phyloP scores from a whole-genome alignment of 108 stramenopile genomes.

The Cyclotella atomus region DNA sequence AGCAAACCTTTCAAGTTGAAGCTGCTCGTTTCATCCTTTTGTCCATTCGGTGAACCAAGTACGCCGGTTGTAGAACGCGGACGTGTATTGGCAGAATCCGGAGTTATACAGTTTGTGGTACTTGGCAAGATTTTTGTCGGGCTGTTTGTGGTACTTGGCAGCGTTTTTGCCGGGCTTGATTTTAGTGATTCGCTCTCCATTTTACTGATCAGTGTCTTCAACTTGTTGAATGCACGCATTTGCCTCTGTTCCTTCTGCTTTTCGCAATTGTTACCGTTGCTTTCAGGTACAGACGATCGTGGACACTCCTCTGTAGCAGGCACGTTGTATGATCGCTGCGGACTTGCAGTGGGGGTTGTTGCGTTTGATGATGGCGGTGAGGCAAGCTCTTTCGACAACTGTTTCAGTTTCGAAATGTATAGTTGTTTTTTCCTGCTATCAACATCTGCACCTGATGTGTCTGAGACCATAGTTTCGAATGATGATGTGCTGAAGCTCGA shows the following conservation, averaged over 20 bases:
- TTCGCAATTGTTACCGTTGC: no score
- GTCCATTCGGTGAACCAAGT: not conserved
- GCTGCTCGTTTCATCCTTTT: not conserved
- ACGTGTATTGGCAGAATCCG: not conserved
- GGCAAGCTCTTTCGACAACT: not conserved
- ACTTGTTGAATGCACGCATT: not conserved
- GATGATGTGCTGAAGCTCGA: no score
- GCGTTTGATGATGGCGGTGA: not conserved
- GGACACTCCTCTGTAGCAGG: not conserved
- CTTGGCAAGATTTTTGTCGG: not conserved
- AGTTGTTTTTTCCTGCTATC: not conserved
- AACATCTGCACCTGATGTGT: no score
- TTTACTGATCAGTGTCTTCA: not conserved
- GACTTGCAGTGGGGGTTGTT: not conserved
- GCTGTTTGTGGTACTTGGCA: not conserved
- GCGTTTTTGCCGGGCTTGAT: not conserved
- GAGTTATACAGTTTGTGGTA: not conserved
- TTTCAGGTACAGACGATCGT: not conserved
- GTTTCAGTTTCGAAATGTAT: not conserved
- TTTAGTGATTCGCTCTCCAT: not conserved
- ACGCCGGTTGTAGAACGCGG: no score
- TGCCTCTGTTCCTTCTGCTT: conserved; percentile 7
- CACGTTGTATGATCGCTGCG: not conserved
- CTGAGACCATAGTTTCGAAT: no score
- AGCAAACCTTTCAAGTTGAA: not conserved